Conservation (phyloP, 2,329 filamentous ascomycete genomes). For the Fusarium verticillioides region DNA sequence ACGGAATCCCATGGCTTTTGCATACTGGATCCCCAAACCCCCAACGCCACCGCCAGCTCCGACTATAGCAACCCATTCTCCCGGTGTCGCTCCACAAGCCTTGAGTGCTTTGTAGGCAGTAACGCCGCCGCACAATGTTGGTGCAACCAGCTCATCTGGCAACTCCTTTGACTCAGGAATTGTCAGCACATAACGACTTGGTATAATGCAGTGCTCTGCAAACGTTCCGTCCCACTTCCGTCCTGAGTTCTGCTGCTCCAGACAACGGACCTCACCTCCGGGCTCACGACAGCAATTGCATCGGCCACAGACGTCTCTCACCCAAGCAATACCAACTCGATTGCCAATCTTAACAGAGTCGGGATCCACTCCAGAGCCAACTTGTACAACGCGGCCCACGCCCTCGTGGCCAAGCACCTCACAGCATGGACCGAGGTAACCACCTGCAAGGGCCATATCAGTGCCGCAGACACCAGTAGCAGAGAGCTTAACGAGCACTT, state of each 20-base stretch:
- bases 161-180: slow-evolving; percentile 40
- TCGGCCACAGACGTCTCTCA: slow-evolving; percentile 46
- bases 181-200: slow-evolving; percentile 48
- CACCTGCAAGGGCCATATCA: slow-evolving; percentile 31
- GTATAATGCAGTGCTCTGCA: slow-evolving; percentile 52
- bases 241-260: slow-evolving; percentile 48
- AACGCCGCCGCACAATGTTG: slow-evolving; percentile 56
- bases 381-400: slow-evolving; percentile 18
- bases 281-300: slow-evolving; percentile 51
- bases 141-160: slow-evolving; percentile 52
- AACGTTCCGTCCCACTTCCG: slow-evolving; percentile 52
- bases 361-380: slow-evolving; percentile 15
- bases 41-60: slow-evolving; percentile 56
- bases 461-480: slow-evolving; percentile 36
- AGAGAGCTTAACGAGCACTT: slow-evolving; percentile 24
- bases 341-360: not conserved
- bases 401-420: slow-evolving; percentile 38
- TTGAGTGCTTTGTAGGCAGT: slow-evolving; percentile 57
- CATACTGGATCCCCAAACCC: slow-evolving; percentile 52
- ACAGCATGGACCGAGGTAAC: slow-evolving; percentile 24
- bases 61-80: slow-evolving; percentile 51
- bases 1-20: slow-evolving; percentile 55
- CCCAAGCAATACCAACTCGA: slow-evolving; percentile 32
- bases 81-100: slow-evolving; percentile 44
- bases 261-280: slow-evolving; percentile 51